Evolutionary conservation across 208 protist genomes (phyloP).

Genomic region (Trichomonas tenax): DNA sequence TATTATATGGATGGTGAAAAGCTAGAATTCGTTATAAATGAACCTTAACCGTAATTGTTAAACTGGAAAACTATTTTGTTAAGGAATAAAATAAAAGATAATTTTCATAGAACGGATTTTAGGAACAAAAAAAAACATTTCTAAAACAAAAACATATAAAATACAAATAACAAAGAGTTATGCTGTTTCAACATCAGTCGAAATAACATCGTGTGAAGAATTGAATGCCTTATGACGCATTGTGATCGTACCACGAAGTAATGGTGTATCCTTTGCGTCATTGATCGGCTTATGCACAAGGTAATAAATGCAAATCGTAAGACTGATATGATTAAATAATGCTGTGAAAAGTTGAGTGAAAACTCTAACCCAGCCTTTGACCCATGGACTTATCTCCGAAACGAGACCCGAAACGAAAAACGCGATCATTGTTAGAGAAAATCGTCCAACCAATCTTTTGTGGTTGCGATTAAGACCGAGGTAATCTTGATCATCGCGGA

Average conservation of each 20-base stretch:
- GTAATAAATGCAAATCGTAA: not conserved
- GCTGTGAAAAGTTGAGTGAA: not conserved
- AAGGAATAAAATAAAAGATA: no score
- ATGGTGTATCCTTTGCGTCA: not conserved
- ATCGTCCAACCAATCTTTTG: not conserved
- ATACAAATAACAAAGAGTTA: not conserved
- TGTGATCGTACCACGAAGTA: not conserved
- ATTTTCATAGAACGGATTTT: constrained; percentile 28
- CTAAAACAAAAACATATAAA: no score
- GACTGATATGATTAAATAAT: not conserved
- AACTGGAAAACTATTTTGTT: no score
- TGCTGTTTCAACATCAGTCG: not conserved
- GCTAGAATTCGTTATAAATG: no score
- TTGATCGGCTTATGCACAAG: not conserved
- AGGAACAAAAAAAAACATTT: no score
- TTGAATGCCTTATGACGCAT: not conserved
- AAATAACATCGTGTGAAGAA: not conserved
- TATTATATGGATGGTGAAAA: no score
- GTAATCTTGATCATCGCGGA: not conserved
- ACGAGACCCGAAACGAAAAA: not conserved
- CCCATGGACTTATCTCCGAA: not conserved
- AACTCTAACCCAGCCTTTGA: not conserved
- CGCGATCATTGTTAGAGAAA: not conserved
- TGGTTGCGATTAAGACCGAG: not conserved
- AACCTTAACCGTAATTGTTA: no score